Conservation (phyloP, 495 filamentous ascomycete genomes). For the Aspergillus bridgeri region DNA sequence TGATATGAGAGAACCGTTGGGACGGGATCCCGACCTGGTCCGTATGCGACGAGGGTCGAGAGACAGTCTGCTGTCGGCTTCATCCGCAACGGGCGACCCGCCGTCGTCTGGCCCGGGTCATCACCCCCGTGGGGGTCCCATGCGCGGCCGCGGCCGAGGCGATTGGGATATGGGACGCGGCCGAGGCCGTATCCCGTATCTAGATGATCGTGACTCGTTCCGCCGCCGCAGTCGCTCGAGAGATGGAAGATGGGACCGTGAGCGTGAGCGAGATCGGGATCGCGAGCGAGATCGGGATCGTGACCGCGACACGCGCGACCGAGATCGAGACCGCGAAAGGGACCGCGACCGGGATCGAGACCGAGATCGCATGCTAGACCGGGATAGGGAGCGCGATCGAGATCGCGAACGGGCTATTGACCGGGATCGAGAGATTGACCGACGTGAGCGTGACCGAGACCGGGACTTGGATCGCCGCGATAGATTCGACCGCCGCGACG, state of each 20-base stretch:
- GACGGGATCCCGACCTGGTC: conserved; percentile 38
- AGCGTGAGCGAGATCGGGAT: conserved; percentile 38
- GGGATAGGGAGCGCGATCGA: conserved; percentile 34
- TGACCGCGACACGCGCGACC: conserved; percentile 36
- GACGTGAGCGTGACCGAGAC: conserved; percentile 40
- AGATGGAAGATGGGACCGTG: conserved; percentile 56
- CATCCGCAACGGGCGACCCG: conserved; percentile 65
- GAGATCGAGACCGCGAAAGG: conserved; percentile 26
- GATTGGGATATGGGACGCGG: conserved; percentile 62
- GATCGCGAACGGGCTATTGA: conserved; percentile 32
- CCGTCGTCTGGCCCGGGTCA: conserved; percentile 45
- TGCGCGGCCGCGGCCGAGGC: conserved; percentile 61
- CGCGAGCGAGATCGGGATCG: conserved; percentile 36
- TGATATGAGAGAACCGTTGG: conserved; percentile 39
- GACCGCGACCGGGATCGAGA: conserved; percentile 21
- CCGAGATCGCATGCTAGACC: conserved; percentile 31
- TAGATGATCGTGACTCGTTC: conserved; percentile 60
- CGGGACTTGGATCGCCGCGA: conserved; percentile 41
- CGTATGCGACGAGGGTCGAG: conserved; percentile 56
- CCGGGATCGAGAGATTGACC: conserved; percentile 44
- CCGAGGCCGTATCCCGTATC: conserved; percentile 49
- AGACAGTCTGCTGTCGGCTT: conserved; percentile 63
- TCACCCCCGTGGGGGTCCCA: conserved; percentile 53
- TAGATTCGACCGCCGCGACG: conserved; percentile 48
- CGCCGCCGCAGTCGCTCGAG: conserved; percentile 65